phyloP scores from a whole-genome alignment of 306 rosid species.

The Gleditsia sinensis region DNA sequence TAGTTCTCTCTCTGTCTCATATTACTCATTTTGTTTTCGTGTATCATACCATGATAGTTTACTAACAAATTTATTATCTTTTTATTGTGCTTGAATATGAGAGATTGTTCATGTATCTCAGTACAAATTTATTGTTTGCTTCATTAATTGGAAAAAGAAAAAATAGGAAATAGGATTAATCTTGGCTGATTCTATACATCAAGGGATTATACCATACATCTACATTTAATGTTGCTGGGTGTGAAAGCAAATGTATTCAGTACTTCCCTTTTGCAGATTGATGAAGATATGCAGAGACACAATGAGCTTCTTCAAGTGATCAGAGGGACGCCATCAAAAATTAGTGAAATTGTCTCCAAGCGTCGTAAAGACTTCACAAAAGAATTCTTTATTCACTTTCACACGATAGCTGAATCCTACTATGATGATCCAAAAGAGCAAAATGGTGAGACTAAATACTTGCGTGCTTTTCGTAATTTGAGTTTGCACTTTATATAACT shows the following conservation, averaged over 20 bases:
- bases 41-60: background rate
- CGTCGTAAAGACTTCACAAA: constrained; percentile 92
- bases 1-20: background rate
- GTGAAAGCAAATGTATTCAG: background rate
- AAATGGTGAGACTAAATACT: constrained; percentile 55
- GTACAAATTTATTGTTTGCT: background rate
- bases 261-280: constrained; percentile 56
- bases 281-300: constrained; percentile 90
- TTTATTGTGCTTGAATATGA: constrained; percentile 6
- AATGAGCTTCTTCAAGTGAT: constrained; percentile 67
- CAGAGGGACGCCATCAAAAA: constrained; percentile 45
- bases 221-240: background rate
- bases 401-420: constrained; percentile 69
- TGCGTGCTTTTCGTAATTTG: constrained; percentile 6
- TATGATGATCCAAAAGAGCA: constrained; percentile 59
- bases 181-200: background rate
- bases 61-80: background rate
- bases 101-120: background rate
- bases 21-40: background rate
- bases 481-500: constrained; percentile 6
- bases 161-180: background rate
- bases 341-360: constrained; percentile 68
- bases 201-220: constrained; percentile 2
- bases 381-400: constrained; percentile 87
- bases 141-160: background rate